Conservation (phyloP, 306 rosid genomes). For the Corylus avellana region DNA sequence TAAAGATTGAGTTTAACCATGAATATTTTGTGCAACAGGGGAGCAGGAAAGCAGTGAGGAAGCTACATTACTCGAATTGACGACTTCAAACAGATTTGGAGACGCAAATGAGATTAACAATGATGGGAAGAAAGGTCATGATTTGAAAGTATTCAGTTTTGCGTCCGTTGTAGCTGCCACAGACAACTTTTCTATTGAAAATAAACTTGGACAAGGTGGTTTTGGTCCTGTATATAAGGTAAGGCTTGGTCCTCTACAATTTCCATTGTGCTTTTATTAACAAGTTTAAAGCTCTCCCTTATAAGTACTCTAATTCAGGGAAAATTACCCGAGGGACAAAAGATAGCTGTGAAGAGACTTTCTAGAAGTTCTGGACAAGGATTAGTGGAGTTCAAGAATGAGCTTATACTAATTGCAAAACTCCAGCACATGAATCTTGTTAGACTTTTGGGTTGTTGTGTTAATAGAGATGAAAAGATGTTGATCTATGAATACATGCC, state of each 20-base stretch:
- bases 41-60: neutral
- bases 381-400: neutral
- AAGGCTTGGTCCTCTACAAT: no score
- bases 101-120: neutral
- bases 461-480: neutral
- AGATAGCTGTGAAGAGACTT: neutral
- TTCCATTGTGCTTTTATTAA: no score
- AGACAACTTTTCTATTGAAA: neutral
- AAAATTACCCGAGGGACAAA: neutral
- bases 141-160: neutral
- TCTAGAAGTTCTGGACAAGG: neutral
- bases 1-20: neutral
- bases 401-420: neutral
- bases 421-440: neutral
- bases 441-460: neutral
- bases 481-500: constrained; percentile 1
- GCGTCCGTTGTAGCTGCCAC: neutral
- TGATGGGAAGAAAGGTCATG: constrained; percentile 7
- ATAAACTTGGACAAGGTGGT: neutral
- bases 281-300: no score
- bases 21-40: neutral
- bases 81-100: no score
- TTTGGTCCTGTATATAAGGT: no score
- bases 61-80: no score
- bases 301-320: neutral